Base-by-base conservation (phyloP, 2,329 filamentous ascomycete species). In the Fusarium tjaetaba region DNA sequence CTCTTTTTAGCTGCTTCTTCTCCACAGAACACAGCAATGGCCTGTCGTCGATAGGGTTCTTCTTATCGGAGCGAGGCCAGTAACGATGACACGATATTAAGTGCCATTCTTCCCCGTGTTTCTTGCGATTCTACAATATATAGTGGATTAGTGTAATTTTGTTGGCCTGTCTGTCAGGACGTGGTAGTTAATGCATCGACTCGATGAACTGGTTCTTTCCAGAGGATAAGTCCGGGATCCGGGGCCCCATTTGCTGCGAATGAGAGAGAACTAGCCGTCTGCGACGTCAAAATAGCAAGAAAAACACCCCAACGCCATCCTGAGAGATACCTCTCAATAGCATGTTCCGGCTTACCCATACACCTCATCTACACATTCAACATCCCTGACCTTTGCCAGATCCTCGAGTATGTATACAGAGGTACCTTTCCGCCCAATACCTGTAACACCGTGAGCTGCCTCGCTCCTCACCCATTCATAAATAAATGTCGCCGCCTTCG, bases 401-500 rank as follows among this genome's bases (percentile, higher is more conserved):
- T 51, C 64, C 26, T 55, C 48, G 30, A 57, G 36, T 41, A 45
- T 56, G 24, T 49, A n/a, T 42, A 45, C 24, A 22, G 41, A 48
- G 45, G 26, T 30, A 24, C 43, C 55, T 42, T 52, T 41, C 36
- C 46, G 20, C 36, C 30, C 32, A 22, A 22, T 49, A 34, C 30
- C 61, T 39, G 48, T 49, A 51, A 38, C 36, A 32, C 38, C 39
- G n/a, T 39, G 42, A 61, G 45, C 32, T 42, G 56, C 45, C 41
- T 63, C 39, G 26, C 46, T 52, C 39, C 28, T 52, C 30, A 46
- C 28, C 22, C 20, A 28, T 38, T 76, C 65, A 87, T 48, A 99
- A 87, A 87, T 94, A 96, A 74, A 99, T 97, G 85, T 99, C 96
- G 14, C 96, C 95, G n/a, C 93, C 92, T 82, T 94, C 90, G 18